Conservation (phyloP, 140 eudicot species). For the Anethum foeniculum region DNA sequence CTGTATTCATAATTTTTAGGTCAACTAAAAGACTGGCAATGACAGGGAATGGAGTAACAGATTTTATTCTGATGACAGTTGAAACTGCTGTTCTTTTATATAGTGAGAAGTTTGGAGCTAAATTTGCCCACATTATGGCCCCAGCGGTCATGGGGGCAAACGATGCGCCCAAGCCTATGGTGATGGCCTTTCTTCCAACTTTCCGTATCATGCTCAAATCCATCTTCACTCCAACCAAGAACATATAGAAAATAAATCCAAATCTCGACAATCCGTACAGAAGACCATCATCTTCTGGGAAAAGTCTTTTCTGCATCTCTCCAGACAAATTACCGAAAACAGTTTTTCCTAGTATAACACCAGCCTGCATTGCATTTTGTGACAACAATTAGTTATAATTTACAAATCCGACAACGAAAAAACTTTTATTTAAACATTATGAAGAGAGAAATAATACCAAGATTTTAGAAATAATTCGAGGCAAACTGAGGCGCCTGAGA, state of each 20-base stretch:
- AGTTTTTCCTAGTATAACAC: conserved; percentile 3
- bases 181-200: conserved; percentile 1
- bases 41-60: neutral
- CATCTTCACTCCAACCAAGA: conserved; percentile 14
- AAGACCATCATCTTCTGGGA: neutral
- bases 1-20: conserved; percentile 10
- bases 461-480: conserved; percentile 3
- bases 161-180: conserved; percentile 3
- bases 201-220: neutral
- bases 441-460: neutral
- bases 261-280: neutral
- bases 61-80: neutral
- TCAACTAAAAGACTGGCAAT: neutral
- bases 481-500: conserved; percentile 5
- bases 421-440: neutral
- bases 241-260: conserved; percentile 9
- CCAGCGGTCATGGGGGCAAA: neutral
- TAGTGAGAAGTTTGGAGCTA: neutral
- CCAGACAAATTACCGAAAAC: neutral
- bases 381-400: neutral
- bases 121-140: too few species aligned
- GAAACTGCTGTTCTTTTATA: neutral
- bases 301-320: neutral
- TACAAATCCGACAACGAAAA: too few species aligned
- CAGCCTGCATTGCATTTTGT: conserved; percentile 1